Conservation (phyloP, 768 basidiomycete genomes). For the Boletus sensibilis region DNA sequence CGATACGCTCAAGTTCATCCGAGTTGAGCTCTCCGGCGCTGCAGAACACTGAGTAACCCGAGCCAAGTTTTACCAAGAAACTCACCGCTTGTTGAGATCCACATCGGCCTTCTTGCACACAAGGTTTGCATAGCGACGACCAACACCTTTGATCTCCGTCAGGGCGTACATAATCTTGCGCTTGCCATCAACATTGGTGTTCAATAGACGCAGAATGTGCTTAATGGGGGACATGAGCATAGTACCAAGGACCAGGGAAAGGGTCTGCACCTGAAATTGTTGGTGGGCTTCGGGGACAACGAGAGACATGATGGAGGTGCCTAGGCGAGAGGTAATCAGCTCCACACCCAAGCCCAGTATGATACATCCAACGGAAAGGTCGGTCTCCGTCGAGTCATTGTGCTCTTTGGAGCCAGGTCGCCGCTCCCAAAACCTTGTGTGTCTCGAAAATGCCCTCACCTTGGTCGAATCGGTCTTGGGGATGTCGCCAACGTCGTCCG, state of each 20-base stretch:
- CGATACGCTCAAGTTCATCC: constrained; percentile 97
- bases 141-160: constrained; percentile 99
- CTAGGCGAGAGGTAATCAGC: constrained; percentile 18
- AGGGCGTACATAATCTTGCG: constrained; percentile 99
- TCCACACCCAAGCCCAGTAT: constrained; percentile 3
- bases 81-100: constrained; percentile 96
- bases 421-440: neutral
- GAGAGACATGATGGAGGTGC: constrained; percentile 74
- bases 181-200: constrained; percentile 99
- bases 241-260: neutral
- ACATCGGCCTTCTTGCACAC: constrained; percentile 99
- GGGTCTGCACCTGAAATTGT: constrained; percentile 79
- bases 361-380: constrained; percentile 22
- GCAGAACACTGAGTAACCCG: constrained; percentile 11
- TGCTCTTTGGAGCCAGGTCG: neutral
- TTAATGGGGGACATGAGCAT: constrained; percentile 33
- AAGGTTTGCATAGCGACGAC: constrained; percentile 96
- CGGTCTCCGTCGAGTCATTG: neutral
- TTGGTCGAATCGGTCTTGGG: constrained; percentile 21
- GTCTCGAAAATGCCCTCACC: constrained; percentile 23
- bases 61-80: constrained; percentile 4
- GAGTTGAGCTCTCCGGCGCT: constrained; percentile 99
- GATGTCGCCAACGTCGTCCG: constrained; percentile 17
- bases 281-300: constrained; percentile 93
- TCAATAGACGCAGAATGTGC: constrained; percentile 99